phyloP scores from a whole-genome alignment of 202 grass and related monocot genomes.

The Alloteropsis angusta region DNA sequence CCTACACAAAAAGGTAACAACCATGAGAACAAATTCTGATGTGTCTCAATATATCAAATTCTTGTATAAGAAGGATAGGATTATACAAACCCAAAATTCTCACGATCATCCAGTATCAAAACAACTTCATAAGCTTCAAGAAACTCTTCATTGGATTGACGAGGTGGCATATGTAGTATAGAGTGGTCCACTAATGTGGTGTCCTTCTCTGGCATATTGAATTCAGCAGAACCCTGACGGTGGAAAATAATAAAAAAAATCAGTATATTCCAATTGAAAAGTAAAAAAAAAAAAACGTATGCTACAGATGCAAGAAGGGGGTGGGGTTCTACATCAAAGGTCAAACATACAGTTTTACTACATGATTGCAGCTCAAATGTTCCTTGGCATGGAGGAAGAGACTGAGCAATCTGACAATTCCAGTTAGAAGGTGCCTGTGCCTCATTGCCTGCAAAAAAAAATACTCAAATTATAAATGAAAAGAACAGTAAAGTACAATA shows the following conservation, averaged over 20 bases:
- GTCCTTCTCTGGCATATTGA: conserved; percentile 31
- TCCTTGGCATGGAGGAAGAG: conserved; percentile 24
- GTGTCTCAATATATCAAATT: background rate
- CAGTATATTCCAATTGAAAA: conserved; percentile 1
- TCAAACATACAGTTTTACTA: conserved; percentile 33
- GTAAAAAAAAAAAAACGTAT: background rate
- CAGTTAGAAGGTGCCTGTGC: background rate
- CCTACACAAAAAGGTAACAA: conserved; percentile 33
- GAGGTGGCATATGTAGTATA: conserved; percentile 67
- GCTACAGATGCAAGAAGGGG: background rate
- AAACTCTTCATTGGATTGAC: conserved; percentile 59
- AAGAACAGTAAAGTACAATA: background rate
- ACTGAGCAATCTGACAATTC: background rate
- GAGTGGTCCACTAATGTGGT: conserved; percentile 1
- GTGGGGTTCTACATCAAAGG: background rate
- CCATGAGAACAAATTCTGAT: background rate
- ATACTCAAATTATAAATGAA: background rate
- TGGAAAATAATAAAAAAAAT: conserved; percentile 15
- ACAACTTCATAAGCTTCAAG: conserved; percentile 75
- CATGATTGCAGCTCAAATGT: conserved; percentile 12
- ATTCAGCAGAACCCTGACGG: conserved; percentile 31
- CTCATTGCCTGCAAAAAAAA: conserved; percentile 20
- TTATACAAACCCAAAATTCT: conserved; percentile 75
- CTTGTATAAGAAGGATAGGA: conserved; percentile 25
- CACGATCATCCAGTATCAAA: conserved; percentile 90